phyloP scores from a whole-genome alignment of 225 moss, liverwort and hornwort species.

The Anthoceros angustus region DNA sequence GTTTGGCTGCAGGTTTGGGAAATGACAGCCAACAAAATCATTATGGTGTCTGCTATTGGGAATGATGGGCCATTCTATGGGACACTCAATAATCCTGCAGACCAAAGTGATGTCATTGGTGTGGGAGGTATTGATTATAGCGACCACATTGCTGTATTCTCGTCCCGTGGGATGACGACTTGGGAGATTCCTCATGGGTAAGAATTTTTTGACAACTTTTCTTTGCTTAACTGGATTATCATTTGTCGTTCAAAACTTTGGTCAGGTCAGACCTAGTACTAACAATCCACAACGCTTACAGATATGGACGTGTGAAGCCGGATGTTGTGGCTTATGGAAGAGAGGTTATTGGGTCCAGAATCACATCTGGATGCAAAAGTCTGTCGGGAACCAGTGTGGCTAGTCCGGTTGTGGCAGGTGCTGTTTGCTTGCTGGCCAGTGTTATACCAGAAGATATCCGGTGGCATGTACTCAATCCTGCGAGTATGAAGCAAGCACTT shows the following conservation, averaged over 20 bases:
- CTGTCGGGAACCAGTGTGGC: constrained; percentile 94
- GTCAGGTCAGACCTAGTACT: not conserved
- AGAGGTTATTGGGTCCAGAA: constrained; percentile 86
- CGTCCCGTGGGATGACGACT: constrained; percentile 94
- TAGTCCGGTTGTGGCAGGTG: constrained; percentile 94
- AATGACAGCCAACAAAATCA: constrained; percentile 97
- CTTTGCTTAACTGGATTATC: not conserved
- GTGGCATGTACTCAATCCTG: constrained; percentile 80
- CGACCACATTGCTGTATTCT: constrained; percentile 90
- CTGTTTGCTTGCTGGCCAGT: constrained; percentile 82
- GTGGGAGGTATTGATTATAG: constrained; percentile 96
- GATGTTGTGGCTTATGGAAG: constrained; percentile 95
- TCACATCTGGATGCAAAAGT: constrained; percentile 87
- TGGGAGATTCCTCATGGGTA: constrained; percentile 99
- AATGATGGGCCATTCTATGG: constrained; percentile 95
- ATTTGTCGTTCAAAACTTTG: not conserved
- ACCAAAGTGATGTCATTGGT: constrained; percentile 96
- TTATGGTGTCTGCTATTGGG: constrained; percentile 97
- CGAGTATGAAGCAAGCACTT: constrained; percentile 98
- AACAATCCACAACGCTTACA: constrained; percentile 10
- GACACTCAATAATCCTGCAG: constrained; percentile 89
- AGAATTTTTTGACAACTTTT: constrained; percentile 1
- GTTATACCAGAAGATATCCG: constrained; percentile 66
- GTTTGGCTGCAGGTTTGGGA: constrained; percentile 68
- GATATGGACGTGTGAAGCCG: constrained; percentile 90